Conservation (phyloP, 768 basidiomycete genomes). For the Lenzites betulinus region DNA sequence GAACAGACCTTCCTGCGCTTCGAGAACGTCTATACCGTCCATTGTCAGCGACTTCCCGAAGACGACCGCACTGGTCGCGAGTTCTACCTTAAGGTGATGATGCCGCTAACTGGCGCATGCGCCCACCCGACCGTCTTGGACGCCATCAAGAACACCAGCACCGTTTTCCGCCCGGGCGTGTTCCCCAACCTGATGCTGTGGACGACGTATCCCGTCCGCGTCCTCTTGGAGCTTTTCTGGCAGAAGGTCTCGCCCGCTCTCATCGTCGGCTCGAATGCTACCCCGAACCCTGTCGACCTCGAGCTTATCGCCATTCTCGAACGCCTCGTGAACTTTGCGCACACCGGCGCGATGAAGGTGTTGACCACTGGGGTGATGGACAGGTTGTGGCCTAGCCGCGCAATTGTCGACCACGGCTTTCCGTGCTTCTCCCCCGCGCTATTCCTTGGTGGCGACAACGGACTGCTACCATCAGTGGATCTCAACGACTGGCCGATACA, state of each 20-base stretch:
- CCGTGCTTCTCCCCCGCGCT: not conserved
- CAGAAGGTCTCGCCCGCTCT: not conserved
- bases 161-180: not conserved
- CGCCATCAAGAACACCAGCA: not conserved
- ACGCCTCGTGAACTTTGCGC: not conserved
- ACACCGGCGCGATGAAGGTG: not conserved
- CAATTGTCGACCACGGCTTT: not conserved
- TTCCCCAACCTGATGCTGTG: not conserved
- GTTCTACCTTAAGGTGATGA: not conserved
- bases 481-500: not conserved
- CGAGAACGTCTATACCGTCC: not conserved
- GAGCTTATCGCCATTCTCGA: not conserved
- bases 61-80: not conserved
- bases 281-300: not conserved
- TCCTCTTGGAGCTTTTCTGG: not conserved
- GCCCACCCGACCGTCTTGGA: not conserved
- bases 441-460: not conserved
- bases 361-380: not conserved
- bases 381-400: not conserved
- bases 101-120: not conserved
- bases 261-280: not conserved
- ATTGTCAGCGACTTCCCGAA: not conserved
- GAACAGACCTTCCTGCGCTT: not conserved
- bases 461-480: not conserved
- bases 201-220: not conserved